Conservation (phyloP, 192 early-diverging fungal species). For the Dissophora globulifera region DNA sequence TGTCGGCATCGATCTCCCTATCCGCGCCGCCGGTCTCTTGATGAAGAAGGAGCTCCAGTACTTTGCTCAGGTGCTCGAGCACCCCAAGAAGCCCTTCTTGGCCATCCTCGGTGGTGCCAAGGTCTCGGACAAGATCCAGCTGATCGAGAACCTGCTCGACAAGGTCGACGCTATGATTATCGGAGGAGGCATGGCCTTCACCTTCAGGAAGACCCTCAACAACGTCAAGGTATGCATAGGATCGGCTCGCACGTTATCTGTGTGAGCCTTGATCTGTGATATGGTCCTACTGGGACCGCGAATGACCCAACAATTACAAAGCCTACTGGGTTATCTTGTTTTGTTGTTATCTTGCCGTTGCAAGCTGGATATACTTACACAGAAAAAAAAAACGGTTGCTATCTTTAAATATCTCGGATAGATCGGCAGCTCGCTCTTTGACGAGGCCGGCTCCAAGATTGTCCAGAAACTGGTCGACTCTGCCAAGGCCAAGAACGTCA, state of each 20-base stretch:
- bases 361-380: too few species aligned
- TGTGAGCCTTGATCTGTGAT: too few species aligned
- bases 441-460: conserved; percentile 87
- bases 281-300: too few species aligned
- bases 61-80: conserved; percentile 97
- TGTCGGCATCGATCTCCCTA: conserved; percentile 93
- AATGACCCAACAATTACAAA: conserved; percentile 5
- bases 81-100: conserved; percentile 91
- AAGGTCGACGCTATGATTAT: conserved; percentile 91
- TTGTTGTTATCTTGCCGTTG: background rate
- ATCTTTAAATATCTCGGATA: conserved; percentile 5
- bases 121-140: conserved; percentile 98
- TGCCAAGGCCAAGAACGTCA: conserved; percentile 90
- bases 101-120: conserved; percentile 98
- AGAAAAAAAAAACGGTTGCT: too few species aligned
- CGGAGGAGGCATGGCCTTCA: conserved; percentile 97
- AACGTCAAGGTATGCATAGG: conserved; percentile 81
- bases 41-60: conserved; percentile 99
- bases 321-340: too few species aligned
- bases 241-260: background rate
- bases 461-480: conserved; percentile 85
- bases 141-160: conserved; percentile 97
- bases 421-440: conserved; percentile 95
- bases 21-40: conserved; percentile 93
- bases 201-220: conserved; percentile 93